Evolutionary conservation across 2,329 filamentous ascomycete genomes (phyloP).

Genomic region (Neonectria faginata): DNA sequence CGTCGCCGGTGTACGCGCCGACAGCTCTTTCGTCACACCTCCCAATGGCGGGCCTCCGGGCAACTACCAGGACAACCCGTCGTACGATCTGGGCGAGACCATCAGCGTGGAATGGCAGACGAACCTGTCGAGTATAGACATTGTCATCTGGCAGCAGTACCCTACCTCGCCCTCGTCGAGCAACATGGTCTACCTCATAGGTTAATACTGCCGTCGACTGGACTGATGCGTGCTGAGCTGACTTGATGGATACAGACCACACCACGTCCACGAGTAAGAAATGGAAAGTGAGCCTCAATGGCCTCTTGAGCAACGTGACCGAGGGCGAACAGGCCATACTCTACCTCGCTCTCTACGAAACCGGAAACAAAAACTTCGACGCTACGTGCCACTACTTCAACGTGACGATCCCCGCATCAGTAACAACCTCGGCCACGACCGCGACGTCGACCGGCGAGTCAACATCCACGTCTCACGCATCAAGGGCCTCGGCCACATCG

Average conservation of each 20-base stretch:
- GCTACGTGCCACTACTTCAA: constrained; percentile 39
- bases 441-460: constrained; percentile 9
- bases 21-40: constrained; percentile 12
- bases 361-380: constrained; percentile 26
- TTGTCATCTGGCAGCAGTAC: constrained; percentile 42
- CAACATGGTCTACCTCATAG: background rate
- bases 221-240: background rate
- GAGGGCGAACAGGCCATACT: constrained; percentile 34
- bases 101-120: constrained; percentile 43
- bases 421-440: constrained; percentile 8
- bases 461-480: constrained; percentile 1
- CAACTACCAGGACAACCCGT: constrained; percentile 42
- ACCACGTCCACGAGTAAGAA: constrained; percentile 36
- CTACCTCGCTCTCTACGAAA: constrained; percentile 33
- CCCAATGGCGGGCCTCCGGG: background rate
- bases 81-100: constrained; percentile 37
- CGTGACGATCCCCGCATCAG: constrained; percentile 28
- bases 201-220: background rate
- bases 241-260: constrained; percentile 29
- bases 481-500: background rate
- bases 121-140: constrained; percentile 32
- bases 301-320: constrained; percentile 23
- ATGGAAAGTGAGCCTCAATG: constrained; percentile 36
- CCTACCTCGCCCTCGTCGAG: constrained; percentile 26
- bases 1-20: background rate